A percentile compares a stretch with the other conserved stretches of the same genome.
These are phyloP conservation scores for Dissophora globulifera DNA, from an alignment of 192 early-diverging fungal genomes.

Conservation along the genomic window DNA sequence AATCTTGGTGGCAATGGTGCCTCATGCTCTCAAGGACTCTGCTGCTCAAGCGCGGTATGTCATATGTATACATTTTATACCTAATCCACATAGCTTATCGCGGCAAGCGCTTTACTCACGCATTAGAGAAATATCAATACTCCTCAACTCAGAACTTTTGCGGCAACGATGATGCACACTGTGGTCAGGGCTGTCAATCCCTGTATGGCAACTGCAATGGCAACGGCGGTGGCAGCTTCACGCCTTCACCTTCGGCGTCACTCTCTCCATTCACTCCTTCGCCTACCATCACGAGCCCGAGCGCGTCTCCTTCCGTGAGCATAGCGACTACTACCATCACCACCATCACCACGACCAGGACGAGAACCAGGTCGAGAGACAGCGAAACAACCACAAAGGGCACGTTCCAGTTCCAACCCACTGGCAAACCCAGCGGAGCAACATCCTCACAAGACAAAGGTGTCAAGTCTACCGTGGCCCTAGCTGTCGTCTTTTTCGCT, in stretches of 20 bases:
- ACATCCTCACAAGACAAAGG: slow-evolving; percentile 38
- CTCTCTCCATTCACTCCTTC: background rate
- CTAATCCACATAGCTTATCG: background rate
- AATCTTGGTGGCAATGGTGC: background rate
- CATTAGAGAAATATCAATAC: no score
- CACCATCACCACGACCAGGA: background rate
- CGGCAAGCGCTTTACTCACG: background rate
- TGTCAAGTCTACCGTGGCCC: slow-evolving; percentile 30
- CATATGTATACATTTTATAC: background rate
- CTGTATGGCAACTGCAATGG: slow-evolving; percentile 12
- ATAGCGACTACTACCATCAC: slow-evolving; percentile 7
- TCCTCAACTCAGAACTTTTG: slow-evolving; percentile 28
- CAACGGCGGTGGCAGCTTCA: no score
- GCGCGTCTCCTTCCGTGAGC: background rate
- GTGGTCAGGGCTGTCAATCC: slow-evolving; percentile 23
- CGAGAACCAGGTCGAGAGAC: background rate
- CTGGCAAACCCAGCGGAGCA: slow-evolving; percentile 31
- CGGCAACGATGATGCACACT: slow-evolving; percentile 7
- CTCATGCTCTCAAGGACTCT: slow-evolving; percentile 1
- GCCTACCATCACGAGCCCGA: background rate
- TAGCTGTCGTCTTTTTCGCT: slow-evolving; percentile 33
- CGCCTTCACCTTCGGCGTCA: background rate
- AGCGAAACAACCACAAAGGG: slow-evolving; percentile 14
- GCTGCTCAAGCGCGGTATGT: slow-evolving; percentile 31
- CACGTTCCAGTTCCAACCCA: slow-evolving; percentile 38